Percentiles rank a stretch among this genome's conserved stretches.
Conservation (phyloP, 768 basidiomycete species). For the Leucosporidium creatinivorum region DNA sequence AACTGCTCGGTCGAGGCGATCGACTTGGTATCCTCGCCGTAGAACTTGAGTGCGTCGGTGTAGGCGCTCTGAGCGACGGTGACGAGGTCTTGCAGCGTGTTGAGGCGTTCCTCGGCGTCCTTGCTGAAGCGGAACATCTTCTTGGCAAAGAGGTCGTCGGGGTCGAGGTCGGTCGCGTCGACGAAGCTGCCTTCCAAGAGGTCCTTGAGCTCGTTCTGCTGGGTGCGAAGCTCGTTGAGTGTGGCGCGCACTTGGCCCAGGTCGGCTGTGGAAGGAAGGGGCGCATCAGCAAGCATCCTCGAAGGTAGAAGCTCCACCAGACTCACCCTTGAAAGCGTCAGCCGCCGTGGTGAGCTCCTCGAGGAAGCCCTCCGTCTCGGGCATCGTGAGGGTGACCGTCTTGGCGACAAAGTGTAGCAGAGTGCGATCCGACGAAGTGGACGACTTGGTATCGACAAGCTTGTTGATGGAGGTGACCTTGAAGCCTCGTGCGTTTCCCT, state of each 20-base stretch:
- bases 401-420: slow-evolving; percentile 88
- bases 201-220: slow-evolving; percentile 57
- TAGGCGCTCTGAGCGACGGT: slow-evolving; percentile 76
- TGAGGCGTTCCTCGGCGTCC: slow-evolving; percentile 64
- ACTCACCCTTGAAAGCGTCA: slow-evolving; percentile 80
- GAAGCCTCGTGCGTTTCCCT: slow-evolving; percentile 96
- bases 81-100: slow-evolving; percentile 78
- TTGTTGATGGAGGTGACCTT: slow-evolving; percentile 96
- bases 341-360: slow-evolving; percentile 82
- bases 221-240: slow-evolving; percentile 56
- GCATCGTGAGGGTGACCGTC: slow-evolving; percentile 79
- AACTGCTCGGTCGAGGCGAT: slow-evolving; percentile 69
- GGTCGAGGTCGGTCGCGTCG: slow-evolving; percentile 51
- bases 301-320: not conserved
- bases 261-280: slow-evolving; percentile 55
- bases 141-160: slow-evolving; percentile 67
- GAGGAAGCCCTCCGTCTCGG: slow-evolving; percentile 74
- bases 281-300: not conserved
- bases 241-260: slow-evolving; percentile 75
- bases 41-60: slow-evolving; percentile 77
- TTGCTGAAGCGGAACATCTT: slow-evolving; percentile 89
- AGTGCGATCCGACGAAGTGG: slow-evolving; percentile 60
- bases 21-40: slow-evolving; percentile 66
- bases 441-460: slow-evolving; percentile 96
- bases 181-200: slow-evolving; percentile 55